These are phyloP conservation scores for Macrocybe gigantea DNA, from an alignment of 768 basidiomycete genomes.

Conservation along the genomic window DNA sequence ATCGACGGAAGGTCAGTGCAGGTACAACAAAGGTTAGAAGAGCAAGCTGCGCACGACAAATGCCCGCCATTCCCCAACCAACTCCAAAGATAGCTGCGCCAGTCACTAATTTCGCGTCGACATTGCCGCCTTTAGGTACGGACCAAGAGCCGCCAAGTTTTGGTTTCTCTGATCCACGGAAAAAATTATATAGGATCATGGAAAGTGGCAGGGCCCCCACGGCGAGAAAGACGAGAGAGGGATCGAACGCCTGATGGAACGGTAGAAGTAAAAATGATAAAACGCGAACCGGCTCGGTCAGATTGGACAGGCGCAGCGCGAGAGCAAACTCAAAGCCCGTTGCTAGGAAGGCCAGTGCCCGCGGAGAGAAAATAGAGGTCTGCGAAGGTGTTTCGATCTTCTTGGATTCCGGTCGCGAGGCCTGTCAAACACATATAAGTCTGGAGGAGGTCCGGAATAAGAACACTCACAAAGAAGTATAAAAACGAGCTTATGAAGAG, in stretches of 20 bases:
- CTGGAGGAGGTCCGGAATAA: constrained; percentile 8
- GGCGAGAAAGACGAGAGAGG: constrained; percentile 50
- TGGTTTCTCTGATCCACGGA: constrained; percentile 30
- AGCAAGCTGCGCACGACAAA: constrained; percentile 47
- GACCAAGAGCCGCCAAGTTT: constrained; percentile 39
- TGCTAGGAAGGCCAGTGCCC: constrained; percentile 32
- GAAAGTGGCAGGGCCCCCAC: constrained; percentile 43
- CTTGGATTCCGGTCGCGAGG: too few species aligned
- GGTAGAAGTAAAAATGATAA: constrained; percentile 49
- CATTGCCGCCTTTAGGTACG: constrained; percentile 29
- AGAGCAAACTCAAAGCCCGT: constrained; percentile 47
- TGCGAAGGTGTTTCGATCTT: too few species aligned
- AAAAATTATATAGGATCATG: constrained; percentile 37
- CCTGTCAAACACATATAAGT: neutral
- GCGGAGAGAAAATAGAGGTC: constrained; percentile 13
- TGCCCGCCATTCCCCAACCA: constrained; percentile 56
- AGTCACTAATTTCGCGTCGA: constrained; percentile 40
- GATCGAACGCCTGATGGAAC: constrained; percentile 44
- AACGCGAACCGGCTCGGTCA: constrained; percentile 43
- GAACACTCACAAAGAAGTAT: constrained; percentile 23
- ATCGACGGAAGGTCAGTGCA: constrained; percentile 3
- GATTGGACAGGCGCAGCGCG: constrained; percentile 47
- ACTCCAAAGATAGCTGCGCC: constrained; percentile 56
- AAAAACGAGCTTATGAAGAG: constrained; percentile 24
- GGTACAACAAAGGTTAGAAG: constrained; percentile 1